phyloP scores from a whole-genome alignment of 345 rosid species.

The Lenwebbia sp. region DNA sequence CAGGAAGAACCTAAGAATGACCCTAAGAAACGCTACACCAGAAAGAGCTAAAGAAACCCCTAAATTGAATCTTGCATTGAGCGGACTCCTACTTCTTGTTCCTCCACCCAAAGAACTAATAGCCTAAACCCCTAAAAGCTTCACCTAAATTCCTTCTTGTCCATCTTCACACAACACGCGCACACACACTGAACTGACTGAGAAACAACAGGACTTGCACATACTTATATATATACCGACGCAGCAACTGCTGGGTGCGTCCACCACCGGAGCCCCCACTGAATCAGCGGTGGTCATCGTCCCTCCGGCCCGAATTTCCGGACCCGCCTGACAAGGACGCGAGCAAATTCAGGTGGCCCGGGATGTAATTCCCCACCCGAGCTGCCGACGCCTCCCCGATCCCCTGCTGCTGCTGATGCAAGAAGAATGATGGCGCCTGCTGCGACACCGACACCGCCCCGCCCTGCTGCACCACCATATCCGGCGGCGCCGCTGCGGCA shows the following conservation, averaged over 20 bases:
- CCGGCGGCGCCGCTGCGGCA: constrained; percentile 38
- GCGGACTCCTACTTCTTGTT: constrained; percentile 4
- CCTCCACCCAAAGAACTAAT: constrained; percentile 12
- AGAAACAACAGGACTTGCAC: constrained; percentile 2
- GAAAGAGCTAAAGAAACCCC: constrained; percentile 11
- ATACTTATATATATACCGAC: constrained; percentile 7
- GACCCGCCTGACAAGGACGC: constrained; percentile 80
- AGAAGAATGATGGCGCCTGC: constrained; percentile 38
- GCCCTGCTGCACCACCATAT: constrained; percentile 49
- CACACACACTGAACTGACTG: constrained; percentile 4
- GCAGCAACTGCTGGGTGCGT: constrained; percentile 2
- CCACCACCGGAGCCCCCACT: not conserved
- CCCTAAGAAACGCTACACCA: not conserved
- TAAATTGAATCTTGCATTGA: constrained; percentile 11
- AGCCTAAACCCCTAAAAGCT: constrained; percentile 15
- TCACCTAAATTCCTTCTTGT: constrained; percentile 15
- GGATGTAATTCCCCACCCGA: constrained; percentile 67
- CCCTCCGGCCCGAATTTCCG: constrained; percentile 55
- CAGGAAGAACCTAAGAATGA: not conserved
- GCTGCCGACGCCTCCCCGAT: constrained; percentile 98
- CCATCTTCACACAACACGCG: constrained; percentile 26
- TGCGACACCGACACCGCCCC: constrained; percentile 42
- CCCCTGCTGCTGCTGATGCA: constrained; percentile 76
- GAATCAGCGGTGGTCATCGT: constrained; percentile 42
- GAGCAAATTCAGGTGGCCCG: constrained; percentile 77